phyloP scores from a whole-genome alignment of 2,329 filamentous ascomycete species.

The Aspergillus fischeri region DNA sequence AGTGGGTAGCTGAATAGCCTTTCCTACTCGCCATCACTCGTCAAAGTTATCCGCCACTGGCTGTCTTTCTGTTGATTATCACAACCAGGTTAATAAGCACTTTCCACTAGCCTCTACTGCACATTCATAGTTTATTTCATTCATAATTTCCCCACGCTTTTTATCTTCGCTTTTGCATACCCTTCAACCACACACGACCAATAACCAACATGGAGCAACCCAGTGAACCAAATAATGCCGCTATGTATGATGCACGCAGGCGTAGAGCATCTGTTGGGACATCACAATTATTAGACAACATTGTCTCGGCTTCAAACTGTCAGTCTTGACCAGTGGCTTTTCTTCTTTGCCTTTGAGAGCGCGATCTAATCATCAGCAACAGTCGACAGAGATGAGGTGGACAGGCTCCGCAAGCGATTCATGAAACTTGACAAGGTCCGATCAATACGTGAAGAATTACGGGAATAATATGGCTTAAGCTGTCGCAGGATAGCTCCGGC shows the following conservation, averaged over 20 bases:
- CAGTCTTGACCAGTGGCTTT: conserved; percentile 31
- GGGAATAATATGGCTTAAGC: not conserved
- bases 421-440: conserved; percentile 97
- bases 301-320: conserved; percentile 97
- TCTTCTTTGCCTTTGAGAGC: not conserved
- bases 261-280: conserved; percentile 47
- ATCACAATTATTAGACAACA: conserved; percentile 79
- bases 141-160: not conserved
- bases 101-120: not conserved
- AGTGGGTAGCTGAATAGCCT: not conserved
- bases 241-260: conserved; percentile 42
- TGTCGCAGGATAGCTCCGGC: conserved; percentile 80
- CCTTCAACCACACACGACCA: conserved; percentile 22
- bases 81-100: not conserved
- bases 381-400: conserved; percentile 98
- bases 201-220: conserved; percentile 28
- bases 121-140: not conserved
- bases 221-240: conserved; percentile 40
- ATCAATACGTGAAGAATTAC: not conserved
- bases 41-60: not conserved
- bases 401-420: conserved; percentile 90
- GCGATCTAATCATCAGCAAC: conserved; percentile 6
- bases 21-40: not conserved
- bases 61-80: not conserved
- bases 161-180: not conserved